Evolutionary conservation across 148 eudicot species (phyloP).

Genomic region (Agrostemma githago): DNA sequence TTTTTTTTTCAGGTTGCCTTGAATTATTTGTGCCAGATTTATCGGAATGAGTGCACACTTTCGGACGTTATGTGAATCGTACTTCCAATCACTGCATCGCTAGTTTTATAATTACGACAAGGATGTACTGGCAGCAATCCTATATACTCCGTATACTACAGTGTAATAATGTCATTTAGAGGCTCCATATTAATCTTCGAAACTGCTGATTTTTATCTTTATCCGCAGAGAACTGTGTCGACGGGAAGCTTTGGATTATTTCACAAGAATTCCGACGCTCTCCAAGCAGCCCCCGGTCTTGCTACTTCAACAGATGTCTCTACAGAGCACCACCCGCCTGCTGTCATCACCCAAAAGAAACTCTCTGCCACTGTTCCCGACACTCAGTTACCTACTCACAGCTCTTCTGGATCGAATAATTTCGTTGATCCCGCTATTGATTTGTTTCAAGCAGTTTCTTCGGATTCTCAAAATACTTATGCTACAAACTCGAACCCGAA

Average conservation of each 20-base stretch:
- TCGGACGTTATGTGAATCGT: neutral
- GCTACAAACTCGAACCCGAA: constrained; percentile 24
- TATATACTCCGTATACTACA: too few relatives aligned
- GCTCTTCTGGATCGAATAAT: constrained; percentile 48
- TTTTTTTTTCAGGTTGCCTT: constrained; percentile 6
- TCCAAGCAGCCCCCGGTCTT: constrained; percentile 38
- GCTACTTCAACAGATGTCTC: constrained; percentile 34
- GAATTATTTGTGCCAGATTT: neutral
- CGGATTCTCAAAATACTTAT: constrained; percentile 33
- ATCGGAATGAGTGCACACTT: neutral
- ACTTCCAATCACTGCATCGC: neutral
- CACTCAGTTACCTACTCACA: constrained; percentile 36
- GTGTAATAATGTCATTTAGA: too few relatives aligned
- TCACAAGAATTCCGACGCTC: constrained; percentile 45
- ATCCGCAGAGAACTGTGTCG: constrained; percentile 59
- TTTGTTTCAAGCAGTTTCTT: constrained; percentile 47
- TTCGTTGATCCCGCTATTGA: constrained; percentile 41
- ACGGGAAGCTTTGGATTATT: constrained; percentile 60
- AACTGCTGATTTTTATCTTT: constrained; percentile 6
- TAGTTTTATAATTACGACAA: neutral
- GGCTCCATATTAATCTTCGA: neutral
- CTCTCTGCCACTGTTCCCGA: constrained; percentile 32
- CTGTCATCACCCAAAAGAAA: constrained; percentile 30
- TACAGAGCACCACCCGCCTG: constrained; percentile 32
- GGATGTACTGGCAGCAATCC: neutral